Evolutionary conservation across 768 basidiomycete genomes (phyloP).

Genomic region (Cystofilobasidium capitatum): DNA sequence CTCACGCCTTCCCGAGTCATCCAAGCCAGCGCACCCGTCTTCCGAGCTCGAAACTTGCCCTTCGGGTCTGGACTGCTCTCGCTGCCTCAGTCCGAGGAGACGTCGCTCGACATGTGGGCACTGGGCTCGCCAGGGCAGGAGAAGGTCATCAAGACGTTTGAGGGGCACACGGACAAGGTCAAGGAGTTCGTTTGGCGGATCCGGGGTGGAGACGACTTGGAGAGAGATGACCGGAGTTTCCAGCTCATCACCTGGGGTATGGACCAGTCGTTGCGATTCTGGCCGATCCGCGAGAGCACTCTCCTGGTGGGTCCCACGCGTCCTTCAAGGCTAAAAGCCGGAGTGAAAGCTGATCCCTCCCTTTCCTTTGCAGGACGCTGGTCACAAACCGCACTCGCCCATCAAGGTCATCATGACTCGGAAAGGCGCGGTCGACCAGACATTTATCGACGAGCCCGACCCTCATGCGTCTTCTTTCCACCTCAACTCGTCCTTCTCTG

Average conservation of each 20-base stretch:
- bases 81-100: conserved; percentile 78
- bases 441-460: conserved; percentile 24
- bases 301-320: conserved; percentile 4
- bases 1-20: conserved; percentile 39
- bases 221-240: conserved; percentile 49
- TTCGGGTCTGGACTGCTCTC: conserved; percentile 83
- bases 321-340: not conserved
- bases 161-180: conserved; percentile 64
- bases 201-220: conserved; percentile 46
- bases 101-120: conserved; percentile 72
- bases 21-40: conserved; percentile 75
- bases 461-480: not conserved
- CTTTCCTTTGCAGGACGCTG: conserved; percentile 7
- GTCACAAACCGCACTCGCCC: conserved; percentile 15
- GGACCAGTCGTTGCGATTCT: conserved; percentile 80
- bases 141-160: conserved; percentile 60
- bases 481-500: not conserved
- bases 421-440: conserved; percentile 17
- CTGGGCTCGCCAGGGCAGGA: conserved; percentile 40
- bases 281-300: conserved; percentile 56
- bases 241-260: conserved; percentile 73
- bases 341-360: not conserved
- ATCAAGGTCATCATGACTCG: conserved; percentile 27
- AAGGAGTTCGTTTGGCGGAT: conserved; percentile 97
- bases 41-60: conserved; percentile 83